These are phyloP conservation scores for Corinectria fuckeliana DNA, from an alignment of 2,329 filamentous ascomycete genomes.

Conservation along the genomic window DNA sequence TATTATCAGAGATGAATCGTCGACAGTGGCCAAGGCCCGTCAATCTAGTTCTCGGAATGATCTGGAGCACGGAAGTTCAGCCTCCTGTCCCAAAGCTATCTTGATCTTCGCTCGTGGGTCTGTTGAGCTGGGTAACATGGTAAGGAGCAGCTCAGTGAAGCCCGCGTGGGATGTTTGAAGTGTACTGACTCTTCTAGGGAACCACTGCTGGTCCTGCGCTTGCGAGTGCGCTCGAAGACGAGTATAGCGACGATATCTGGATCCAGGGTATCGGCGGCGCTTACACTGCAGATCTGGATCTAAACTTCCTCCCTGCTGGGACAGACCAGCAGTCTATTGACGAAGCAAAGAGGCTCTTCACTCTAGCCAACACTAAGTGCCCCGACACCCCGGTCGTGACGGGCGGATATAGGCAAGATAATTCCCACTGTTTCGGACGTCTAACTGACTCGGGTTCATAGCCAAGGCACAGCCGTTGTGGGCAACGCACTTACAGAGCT, in stretches of 20 bases:
- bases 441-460: slow-evolving; percentile 49
- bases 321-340: slow-evolving; percentile 47
- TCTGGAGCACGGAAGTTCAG: slow-evolving; percentile 36
- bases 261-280: slow-evolving; percentile 53
- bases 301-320: slow-evolving; percentile 48
- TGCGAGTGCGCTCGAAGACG: slow-evolving; percentile 37
- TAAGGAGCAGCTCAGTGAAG: slow-evolving; percentile 18
- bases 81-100: slow-evolving; percentile 46
- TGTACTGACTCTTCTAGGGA: slow-evolving; percentile 29
- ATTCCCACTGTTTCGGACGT: slow-evolving; percentile 24
- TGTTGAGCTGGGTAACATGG: slow-evolving; percentile 49
- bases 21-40: slow-evolving; percentile 20
- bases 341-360: slow-evolving; percentile 49
- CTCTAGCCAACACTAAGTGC: slow-evolving; percentile 50
- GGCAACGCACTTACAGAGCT: slow-evolving; percentile 47
- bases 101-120: slow-evolving; percentile 50
- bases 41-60: slow-evolving; percentile 36
- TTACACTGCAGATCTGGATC: slow-evolving; percentile 45
- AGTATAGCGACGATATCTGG: slow-evolving; percentile 42
- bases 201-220: slow-evolving; percentile 40
- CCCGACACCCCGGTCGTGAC: slow-evolving; percentile 51
- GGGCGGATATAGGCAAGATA: slow-evolving; percentile 44
- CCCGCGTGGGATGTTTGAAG: no score
- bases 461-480: slow-evolving; percentile 54
- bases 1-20: background rate